phyloP scores from a whole-genome alignment of 2,329 filamentous ascomycete species.

The Fusarium subglutinans region DNA sequence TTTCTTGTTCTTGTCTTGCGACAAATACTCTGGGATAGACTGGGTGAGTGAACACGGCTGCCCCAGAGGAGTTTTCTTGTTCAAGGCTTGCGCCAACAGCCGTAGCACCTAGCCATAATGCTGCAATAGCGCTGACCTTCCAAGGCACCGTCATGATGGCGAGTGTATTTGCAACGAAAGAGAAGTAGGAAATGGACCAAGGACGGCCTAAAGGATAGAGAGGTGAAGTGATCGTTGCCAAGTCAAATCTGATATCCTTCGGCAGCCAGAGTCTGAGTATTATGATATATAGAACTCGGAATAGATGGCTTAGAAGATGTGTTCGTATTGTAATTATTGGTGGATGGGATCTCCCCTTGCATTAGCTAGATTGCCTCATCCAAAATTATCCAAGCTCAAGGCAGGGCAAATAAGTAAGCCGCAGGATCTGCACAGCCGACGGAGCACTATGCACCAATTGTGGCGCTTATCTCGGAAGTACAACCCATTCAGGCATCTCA shows the following conservation, averaged over 20 bases:
- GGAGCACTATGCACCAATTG: not conserved
- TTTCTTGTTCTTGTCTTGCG: not conserved
- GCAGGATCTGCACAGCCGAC: not conserved
- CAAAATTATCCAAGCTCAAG: not conserved
- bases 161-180: not conserved
- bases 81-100: not conserved
- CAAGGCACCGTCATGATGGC: not conserved
- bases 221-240: not conserved
- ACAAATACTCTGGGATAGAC: not conserved
- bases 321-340: not conserved
- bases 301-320: accelerated
- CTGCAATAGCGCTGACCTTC: not conserved
- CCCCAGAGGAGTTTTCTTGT: not conserved
- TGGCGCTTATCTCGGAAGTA: not conserved
- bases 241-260: not conserved
- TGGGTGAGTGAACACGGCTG: not conserved
- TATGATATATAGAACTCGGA: not conserved
- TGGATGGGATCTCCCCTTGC: not conserved
- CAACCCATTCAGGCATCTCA: not conserved
- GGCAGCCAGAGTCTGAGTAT: not conserved
- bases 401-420: not conserved
- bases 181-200: too few relatives aligned
- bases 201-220: accelerated
- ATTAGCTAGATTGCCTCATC: not conserved
- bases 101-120: not conserved